Conservation (phyloP, 495 filamentous ascomycete genomes). For the Collariella sp. region DNA sequence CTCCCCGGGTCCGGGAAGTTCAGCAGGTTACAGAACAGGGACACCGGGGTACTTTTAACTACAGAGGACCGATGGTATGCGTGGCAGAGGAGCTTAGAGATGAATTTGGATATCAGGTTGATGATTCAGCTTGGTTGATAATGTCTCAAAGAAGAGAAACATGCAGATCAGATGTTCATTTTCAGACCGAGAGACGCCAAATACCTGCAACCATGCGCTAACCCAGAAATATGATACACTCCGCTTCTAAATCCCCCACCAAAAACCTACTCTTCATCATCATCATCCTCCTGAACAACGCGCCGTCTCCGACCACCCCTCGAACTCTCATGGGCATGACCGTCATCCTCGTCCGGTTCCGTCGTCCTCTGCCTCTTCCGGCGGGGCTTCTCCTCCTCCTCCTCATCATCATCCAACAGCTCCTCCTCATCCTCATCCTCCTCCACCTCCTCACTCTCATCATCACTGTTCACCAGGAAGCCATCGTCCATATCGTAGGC, state of each 20-base stretch:
- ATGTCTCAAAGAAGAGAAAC: background rate
- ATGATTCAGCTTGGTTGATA: no score
- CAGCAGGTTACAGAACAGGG: constrained; percentile 28
- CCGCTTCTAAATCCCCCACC: background rate
- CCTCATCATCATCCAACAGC: constrained; percentile 39
- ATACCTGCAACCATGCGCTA: constrained; percentile 1
- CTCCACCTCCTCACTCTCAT: constrained; percentile 53
- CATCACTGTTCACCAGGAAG: constrained; percentile 67
- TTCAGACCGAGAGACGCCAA: constrained; percentile 1
- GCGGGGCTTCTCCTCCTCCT: constrained; percentile 39
- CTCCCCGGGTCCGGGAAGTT: constrained; percentile 26
- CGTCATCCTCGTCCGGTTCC: constrained; percentile 37
- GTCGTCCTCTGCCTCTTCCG: constrained; percentile 43
- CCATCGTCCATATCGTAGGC: constrained; percentile 79
- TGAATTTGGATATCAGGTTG: no score
- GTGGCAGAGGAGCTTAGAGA: no score
- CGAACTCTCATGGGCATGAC: constrained; percentile 26
- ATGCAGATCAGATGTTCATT: background rate
- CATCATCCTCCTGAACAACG: constrained; percentile 46
- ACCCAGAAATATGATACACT: constrained; percentile 1
- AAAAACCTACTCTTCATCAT: constrained; percentile 18
- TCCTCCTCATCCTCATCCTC: constrained; percentile 55
- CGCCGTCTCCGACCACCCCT: constrained; percentile 29
- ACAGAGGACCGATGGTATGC: no score
- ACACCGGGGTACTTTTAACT: constrained; percentile 36